Base-by-base conservation (phyloP, 129 eudicot genomes). In the Deinandra increscens region DNA sequence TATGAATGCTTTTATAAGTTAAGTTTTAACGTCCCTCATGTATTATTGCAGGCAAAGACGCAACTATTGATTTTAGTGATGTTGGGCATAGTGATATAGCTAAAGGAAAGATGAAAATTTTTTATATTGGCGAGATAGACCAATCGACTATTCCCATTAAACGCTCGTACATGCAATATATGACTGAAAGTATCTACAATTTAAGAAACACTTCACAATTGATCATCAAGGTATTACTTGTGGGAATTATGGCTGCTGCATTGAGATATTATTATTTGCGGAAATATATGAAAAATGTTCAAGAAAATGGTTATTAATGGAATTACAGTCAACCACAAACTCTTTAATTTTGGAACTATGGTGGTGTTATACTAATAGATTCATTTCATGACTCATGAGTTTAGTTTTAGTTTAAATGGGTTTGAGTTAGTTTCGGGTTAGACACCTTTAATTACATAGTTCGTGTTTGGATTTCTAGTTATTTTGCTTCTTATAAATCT, bases 31-130 rank as follows among this genome's bases (percentile, higher is more conserved):
- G 43, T 31, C 1, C 42, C 7, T 17, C 67, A 55, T 26, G 23
- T 2, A 56, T 55, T 55, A 4, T 41, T 70, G 43, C 68, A 71
- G 76, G 68, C 59, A 33, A 59, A 71, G 76, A 71, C 39, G 76
- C 76, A 5, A 10, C 76, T 4, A 13, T 71, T 33, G 60, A 31
- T 60, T 71, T 42, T 60, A n/a, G 36, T 38, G 76, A 71, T 45
- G 76, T 71, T 7, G 68, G 59, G 4, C 76, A 71, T 19, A 71
- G 76, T 60, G 68, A 60, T 10, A 60, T 17, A 44, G 76, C 59
- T 44, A 6, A 23, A 15, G 68, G 22, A 45, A 71, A 43, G 76
- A 71, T 71, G 76, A 18, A 71, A 29, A 60, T 42, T 0, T 71
- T 59, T 59, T 71, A 33, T 14, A 15, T 71, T 17, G 76, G 76